phyloP scores from a whole-genome alignment of 2,329 filamentous ascomycete species.

The Epicoccum nigrum region DNA sequence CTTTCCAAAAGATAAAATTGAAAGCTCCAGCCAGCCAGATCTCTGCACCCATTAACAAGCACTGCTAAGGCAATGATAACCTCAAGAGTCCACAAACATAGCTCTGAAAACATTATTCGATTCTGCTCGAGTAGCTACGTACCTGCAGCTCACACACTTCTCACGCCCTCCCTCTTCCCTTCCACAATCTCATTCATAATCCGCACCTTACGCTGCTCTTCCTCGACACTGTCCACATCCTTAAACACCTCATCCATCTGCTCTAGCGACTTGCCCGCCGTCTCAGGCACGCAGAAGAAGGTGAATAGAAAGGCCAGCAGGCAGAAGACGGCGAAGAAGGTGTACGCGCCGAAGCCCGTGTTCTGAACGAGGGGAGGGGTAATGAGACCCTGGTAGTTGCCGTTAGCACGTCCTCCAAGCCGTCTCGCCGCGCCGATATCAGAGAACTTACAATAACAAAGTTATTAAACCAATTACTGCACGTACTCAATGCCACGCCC shows the following conservation, averaged over 20 bases:
- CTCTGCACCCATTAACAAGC: no score
- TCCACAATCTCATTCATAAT: constrained; percentile 42
- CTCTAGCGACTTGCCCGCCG: constrained; percentile 43
- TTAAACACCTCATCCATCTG: constrained; percentile 49
- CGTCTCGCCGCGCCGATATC: not conserved
- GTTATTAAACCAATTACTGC: constrained; percentile 68
- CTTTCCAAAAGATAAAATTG: no score
- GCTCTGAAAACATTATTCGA: no score
- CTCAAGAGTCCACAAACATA: no score
- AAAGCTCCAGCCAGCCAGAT: no score
- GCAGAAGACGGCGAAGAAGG: constrained; percentile 49
- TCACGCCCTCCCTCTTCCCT: constrained; percentile 17
- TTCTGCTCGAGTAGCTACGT: no score
- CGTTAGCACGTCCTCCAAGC: constrained; percentile 51
- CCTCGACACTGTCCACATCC: constrained; percentile 44
- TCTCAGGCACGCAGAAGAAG: constrained; percentile 45
- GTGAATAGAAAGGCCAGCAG: constrained; percentile 43
- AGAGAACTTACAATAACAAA: constrained; percentile 58
- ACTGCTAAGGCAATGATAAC: no score
- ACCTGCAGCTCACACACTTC: not conserved
- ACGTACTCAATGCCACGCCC: constrained; percentile 69
- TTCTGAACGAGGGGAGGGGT: constrained; percentile 68
- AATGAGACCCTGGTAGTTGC: constrained; percentile 59
- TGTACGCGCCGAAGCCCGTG: constrained; percentile 55
- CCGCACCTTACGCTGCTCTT: constrained; percentile 39